These are phyloP conservation scores for Pilatotrama ljubarskyi DNA, from an alignment of 768 basidiomycete species.

Conservation along the genomic window DNA sequence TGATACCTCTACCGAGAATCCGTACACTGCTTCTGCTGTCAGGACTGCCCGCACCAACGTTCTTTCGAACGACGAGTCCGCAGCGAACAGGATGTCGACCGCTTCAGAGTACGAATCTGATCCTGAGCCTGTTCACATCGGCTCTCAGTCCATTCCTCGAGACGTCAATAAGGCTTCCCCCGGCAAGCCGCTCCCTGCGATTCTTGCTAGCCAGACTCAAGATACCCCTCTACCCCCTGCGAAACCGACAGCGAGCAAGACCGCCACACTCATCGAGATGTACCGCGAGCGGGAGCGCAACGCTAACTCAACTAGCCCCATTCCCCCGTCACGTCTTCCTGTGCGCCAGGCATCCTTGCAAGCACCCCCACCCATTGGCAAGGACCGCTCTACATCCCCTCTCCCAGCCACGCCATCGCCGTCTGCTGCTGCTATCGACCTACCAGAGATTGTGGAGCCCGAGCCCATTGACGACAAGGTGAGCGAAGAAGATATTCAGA, in stretches of 20 bases:
- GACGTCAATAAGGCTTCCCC: slow-evolving; percentile 7
- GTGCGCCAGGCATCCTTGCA: slow-evolving; percentile 34
- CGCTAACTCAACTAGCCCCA: slow-evolving; percentile 4
- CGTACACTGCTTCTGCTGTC: slow-evolving; percentile 9
- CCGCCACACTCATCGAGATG: slow-evolving; percentile 82
- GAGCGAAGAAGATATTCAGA: slow-evolving; percentile 21
- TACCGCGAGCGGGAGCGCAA: slow-evolving; percentile 71
- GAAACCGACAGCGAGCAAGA: slow-evolving; percentile 51
- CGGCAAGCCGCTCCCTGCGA: not conserved
- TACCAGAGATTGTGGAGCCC: slow-evolving; percentile 19
- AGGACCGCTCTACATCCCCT: slow-evolving; percentile 37
- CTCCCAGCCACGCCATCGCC: slow-evolving; percentile 32
- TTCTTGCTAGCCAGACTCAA: not conserved
- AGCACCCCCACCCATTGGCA: slow-evolving; percentile 14
- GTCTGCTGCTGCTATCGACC: slow-evolving; percentile 20
- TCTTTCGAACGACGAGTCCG: not conserved
- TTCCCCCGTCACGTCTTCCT: slow-evolving; percentile 37
- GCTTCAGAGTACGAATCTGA: slow-evolving; percentile 17
- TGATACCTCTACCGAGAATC: slow-evolving; percentile 21
- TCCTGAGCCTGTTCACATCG: slow-evolving; percentile 12
- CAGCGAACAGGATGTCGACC: slow-evolving; percentile 3
- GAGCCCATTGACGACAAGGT: slow-evolving; percentile 21
- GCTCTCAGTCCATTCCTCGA: slow-evolving; percentile 13
- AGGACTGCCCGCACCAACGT: slow-evolving; percentile 1
- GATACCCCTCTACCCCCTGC: slow-evolving; percentile 15